Percentiles rank a stretch among this genome's conserved stretches.
These are phyloP conservation scores for Tricholoma terreum DNA, from an alignment of 768 basidiomycete genomes.

Conservation along the genomic window DNA sequence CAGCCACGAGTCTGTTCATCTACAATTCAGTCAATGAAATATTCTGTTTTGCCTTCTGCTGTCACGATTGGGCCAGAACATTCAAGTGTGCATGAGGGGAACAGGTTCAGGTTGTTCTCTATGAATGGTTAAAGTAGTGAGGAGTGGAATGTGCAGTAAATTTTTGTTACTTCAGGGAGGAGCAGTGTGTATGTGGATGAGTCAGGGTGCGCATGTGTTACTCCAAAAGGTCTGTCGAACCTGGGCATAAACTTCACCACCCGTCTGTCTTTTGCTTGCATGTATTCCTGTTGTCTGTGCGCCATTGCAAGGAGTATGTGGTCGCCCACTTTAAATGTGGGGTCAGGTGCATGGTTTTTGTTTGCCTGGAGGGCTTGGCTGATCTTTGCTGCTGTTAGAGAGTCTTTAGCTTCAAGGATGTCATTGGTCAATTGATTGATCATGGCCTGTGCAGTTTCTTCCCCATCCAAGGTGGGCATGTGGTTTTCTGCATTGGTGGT, in stretches of 20 bases:
- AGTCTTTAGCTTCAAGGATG: conserved; percentile 1
- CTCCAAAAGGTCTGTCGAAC: neutral
- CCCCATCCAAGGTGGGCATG: neutral
- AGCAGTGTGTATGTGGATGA: neutral
- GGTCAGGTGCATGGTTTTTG: neutral
- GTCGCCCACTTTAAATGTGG: too few relatives aligned
- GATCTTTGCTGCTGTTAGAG: neutral
- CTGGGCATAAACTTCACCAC: neutral
- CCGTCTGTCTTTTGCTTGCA: too few relatives aligned
- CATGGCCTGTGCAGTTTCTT: neutral
- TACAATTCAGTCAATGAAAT: too few relatives aligned
- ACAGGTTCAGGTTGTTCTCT: neutral
- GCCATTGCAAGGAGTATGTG: neutral
- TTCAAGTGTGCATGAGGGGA: neutral
- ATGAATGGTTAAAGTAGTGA: neutral
- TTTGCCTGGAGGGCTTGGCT: too few relatives aligned
- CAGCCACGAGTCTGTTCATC: too few relatives aligned
- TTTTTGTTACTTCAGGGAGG: neutral
- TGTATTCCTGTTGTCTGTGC: too few relatives aligned
- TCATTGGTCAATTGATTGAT: too few relatives aligned
- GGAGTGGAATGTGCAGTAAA: neutral
- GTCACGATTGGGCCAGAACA: too few relatives aligned
- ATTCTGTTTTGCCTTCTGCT: neutral
- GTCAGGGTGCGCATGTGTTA: neutral
- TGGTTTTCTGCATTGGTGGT: neutral